Evolutionary conservation across 805 yeast genomes (phyloP).

Genomic region (Candida dajiaensis): DNA sequence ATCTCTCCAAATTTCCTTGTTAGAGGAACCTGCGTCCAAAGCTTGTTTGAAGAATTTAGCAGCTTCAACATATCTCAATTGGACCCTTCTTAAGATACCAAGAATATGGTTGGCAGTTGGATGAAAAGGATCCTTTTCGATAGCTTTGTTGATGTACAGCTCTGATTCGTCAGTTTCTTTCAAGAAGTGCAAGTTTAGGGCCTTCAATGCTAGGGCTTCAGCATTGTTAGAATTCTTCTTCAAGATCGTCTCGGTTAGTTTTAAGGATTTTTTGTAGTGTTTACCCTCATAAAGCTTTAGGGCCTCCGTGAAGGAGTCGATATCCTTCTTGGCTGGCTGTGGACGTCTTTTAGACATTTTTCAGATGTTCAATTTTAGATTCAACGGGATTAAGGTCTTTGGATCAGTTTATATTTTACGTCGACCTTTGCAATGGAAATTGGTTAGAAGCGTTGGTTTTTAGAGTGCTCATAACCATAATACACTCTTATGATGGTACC

Average conservation of each 20-base stretch:
- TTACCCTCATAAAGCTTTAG: slow-evolving; percentile 76
- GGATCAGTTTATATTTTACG: no score
- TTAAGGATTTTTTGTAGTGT: slow-evolving; percentile 82
- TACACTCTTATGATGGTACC: no score
- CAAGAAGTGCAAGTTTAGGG: slow-evolving; percentile 53
- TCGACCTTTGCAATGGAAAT: neutral
- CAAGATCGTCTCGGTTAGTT: slow-evolving; percentile 65
- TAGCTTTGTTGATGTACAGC: slow-evolving; percentile 52
- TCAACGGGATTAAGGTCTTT: neutral
- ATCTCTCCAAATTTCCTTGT: slow-evolving; percentile 76
- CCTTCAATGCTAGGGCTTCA: slow-evolving; percentile 82
- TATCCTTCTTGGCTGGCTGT: slow-evolving; percentile 49
- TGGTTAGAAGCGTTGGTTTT: neutral
- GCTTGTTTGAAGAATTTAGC: slow-evolving; percentile 74
- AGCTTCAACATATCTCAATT: slow-evolving; percentile 68
- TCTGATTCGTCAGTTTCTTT: slow-evolving; percentile 62
- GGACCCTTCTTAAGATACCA: slow-evolving; percentile 74
- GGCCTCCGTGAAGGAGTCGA: slow-evolving; percentile 72
- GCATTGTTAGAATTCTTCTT: slow-evolving; percentile 74
- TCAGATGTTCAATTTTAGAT: no score
- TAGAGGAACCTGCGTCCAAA: slow-evolving; percentile 68
- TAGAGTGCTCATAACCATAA: neutral
- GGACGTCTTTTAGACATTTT: slow-evolving; percentile 1
- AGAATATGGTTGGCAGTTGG: slow-evolving; percentile 78
- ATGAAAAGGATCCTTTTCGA: slow-evolving; percentile 51